Base-by-base conservation (phyloP, 1,139 yeast species). In the Blastobotrys proliferans region DNA sequence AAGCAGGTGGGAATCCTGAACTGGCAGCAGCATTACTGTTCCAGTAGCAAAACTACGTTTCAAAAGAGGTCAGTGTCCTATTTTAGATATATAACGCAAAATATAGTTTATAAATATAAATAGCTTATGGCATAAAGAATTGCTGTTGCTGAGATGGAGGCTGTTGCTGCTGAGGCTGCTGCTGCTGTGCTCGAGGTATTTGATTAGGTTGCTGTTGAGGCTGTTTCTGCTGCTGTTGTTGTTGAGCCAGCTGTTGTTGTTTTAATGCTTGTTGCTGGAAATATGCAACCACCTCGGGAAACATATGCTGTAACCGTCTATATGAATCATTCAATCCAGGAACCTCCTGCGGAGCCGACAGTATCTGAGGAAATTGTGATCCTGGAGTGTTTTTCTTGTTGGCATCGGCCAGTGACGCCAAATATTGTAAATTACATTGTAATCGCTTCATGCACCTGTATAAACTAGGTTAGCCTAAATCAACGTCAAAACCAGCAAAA, bases 11-110 rank as follows among this genome's bases (percentile, higher is more conserved):
- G 2, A 83, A 88, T 56, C 77, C 83, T 0, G 97, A 90, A 41
- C 56, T 81, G 52, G 97, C 97, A 0, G 97, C 96, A 0, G 79
- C 94, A 0, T 56, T 83, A 35, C 66, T 87, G 42, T 85, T 86
- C 48, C 11, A 8, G 8, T 22, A 22, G 11, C 10, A 22, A 8
- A 8, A 11, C 26, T 22, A 11, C 8, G 10, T 22, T 22, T 22
- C 8, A 8, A 22, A 11, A 8, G 26, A 22, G 8, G 11, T 22
- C 8, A 22, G 8, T 22, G 8, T 22, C 26, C 8, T 22, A 22
- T 22, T 22, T 22, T 22, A 8, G n/a, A n/a, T n/a, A n/a, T n/a
- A n/a, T n/a, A 5, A 34, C 3, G 11, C 6, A 20, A 19, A 21
- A 32, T 13, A n/a, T 10, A 17, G 21, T 10, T 11, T 22, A 8